Evolutionary conservation across 2,329 filamentous ascomycete genomes (phyloP).

Genomic region (Knoxdaviesia proteae): DNA sequence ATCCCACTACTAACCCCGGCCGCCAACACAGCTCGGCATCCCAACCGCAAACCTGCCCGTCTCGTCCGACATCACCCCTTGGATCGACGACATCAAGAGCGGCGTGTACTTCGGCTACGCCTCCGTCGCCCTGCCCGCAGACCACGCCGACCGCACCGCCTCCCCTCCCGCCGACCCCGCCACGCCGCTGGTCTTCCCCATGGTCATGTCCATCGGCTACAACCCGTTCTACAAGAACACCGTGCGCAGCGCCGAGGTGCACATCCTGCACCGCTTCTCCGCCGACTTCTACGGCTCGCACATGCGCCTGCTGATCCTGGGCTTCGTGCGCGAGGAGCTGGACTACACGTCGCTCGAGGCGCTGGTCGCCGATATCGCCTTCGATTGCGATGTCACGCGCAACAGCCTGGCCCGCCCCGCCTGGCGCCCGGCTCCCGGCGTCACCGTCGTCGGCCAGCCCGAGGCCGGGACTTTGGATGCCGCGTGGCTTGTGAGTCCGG

Average conservation of each 20-base stretch:
- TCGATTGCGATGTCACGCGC: slow-evolving; percentile 69
- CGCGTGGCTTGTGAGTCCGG: slow-evolving; percentile 17
- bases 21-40: slow-evolving; percentile 53
- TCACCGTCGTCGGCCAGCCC: slow-evolving; percentile 9
- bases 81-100: slow-evolving; percentile 42
- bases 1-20: background rate
- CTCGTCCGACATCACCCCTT: slow-evolving; percentile 35
- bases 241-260: slow-evolving; percentile 70
- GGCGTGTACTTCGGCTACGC: slow-evolving; percentile 94
- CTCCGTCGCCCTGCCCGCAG: slow-evolving; percentile 37
- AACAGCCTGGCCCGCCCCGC: slow-evolving; percentile 45
- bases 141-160: slow-evolving; percentile 20
- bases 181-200: slow-evolving; percentile 39
- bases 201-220: slow-evolving; percentile 89
- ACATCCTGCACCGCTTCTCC: slow-evolving; percentile 59
- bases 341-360: slow-evolving; percentile 74
- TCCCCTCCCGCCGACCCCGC: slow-evolving; percentile 9
- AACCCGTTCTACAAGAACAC: slow-evolving; percentile 96
- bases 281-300: slow-evolving; percentile 69
- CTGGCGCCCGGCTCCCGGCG: slow-evolving; percentile 29
- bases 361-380: slow-evolving; percentile 69
- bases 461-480: slow-evolving; percentile 14
- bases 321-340: slow-evolving; percentile 73
- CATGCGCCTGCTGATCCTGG: slow-evolving; percentile 63
- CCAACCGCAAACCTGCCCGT: slow-evolving; percentile 86